Evolutionary conservation across 495 filamentous ascomycete genomes (phyloP), one percentile per base, ranked within the genome.

Genomic region (Penicillium herquei): DNA sequence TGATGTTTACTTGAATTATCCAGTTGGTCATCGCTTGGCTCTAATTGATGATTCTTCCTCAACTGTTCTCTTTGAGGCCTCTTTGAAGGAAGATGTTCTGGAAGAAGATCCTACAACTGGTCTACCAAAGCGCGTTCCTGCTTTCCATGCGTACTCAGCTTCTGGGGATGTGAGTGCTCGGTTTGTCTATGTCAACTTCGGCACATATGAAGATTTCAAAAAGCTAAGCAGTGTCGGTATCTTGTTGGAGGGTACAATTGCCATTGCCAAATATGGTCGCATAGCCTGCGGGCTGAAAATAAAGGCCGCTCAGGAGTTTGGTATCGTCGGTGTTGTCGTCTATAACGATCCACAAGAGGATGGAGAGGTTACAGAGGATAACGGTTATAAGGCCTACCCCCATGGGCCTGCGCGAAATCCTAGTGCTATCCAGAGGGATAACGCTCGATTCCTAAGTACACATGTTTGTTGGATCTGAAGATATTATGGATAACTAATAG

Each of bases 101-200:
- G 13, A 9, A 9, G 35, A 39, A n/a, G 35, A 39, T 9, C 35
- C 92, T 0, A 89, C 81, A 21, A 77, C 84, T 21, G 68, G 91
- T 32, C 67, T 80, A 13, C 79, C 93, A 55, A 81, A 91, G 30
- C 13, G 2, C 35, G 82, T 98, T 42, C 92, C 94, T 3, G 95
- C 88, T 3, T 98, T 98, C 73, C 92, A 98, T 70, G 94, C 93
- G 26, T 98, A 97, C 68, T 95, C 90, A 10, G 91, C 91, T 3
- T 88, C 76, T 45, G 94, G 94, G 6, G 96, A 96, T 64, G 93
- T 92, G 48, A 93, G 91, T 1, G 92, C 87, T 10, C 77, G 74
- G 26, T 90, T 83, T 62, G 89, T 96, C 26, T 95, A 86, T 67
- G 89, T 87, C 57, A 96, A 96, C 68, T 96, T 92, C 57, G 92